Percentiles rank a stretch among this genome's conserved stretches.
Evolutionary conservation across 208 protist genomes (phyloP).

Genomic region (Leishmania major): DNA sequence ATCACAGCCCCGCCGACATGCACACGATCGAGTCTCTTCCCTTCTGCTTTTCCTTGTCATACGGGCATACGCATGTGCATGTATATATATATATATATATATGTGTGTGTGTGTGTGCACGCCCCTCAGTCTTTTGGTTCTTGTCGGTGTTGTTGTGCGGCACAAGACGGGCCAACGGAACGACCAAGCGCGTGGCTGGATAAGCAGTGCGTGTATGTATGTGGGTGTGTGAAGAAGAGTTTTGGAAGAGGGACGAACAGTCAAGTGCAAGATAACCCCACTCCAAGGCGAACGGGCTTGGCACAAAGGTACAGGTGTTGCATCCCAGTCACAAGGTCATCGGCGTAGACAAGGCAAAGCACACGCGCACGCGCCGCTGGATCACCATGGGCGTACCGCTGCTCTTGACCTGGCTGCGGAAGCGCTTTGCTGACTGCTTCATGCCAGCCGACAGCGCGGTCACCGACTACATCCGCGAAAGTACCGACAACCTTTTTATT

Average conservation of each 20-base stretch:
- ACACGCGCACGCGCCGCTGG: not conserved
- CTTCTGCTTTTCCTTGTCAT: not conserved
- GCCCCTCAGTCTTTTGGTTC: conserved; percentile 1
- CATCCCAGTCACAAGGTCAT: not conserved
- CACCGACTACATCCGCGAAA: conserved; percentile 16
- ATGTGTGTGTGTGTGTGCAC: not conserved
- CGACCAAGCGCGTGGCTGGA: not conserved
- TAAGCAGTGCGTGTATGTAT: not conserved
- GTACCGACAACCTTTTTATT: conserved; percentile 79
- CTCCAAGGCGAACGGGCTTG: not conserved
- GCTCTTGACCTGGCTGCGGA: conserved; percentile 83
- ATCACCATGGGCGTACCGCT: conserved; percentile 82
- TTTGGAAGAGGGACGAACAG: no score
- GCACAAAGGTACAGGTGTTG: not conserved
- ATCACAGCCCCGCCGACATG: no score
- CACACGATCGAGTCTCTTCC: no score
- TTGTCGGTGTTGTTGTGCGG: not conserved
- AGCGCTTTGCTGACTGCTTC: conserved; percentile 80
- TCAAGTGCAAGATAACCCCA: not conserved
- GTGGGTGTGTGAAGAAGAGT: not conserved
- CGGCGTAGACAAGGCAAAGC: not conserved
- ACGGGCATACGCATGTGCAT: not conserved
- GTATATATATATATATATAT: not conserved
- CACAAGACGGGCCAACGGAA: not conserved
- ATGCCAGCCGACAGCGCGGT: conserved; percentile 51